A percentile compares a stretch with the other conserved stretches of the same genome.
These are phyloP conservation scores for Xylariaceae sp. DNA, from an alignment of 2,329 filamentous ascomycete genomes.

Conservation along the genomic window DNA sequence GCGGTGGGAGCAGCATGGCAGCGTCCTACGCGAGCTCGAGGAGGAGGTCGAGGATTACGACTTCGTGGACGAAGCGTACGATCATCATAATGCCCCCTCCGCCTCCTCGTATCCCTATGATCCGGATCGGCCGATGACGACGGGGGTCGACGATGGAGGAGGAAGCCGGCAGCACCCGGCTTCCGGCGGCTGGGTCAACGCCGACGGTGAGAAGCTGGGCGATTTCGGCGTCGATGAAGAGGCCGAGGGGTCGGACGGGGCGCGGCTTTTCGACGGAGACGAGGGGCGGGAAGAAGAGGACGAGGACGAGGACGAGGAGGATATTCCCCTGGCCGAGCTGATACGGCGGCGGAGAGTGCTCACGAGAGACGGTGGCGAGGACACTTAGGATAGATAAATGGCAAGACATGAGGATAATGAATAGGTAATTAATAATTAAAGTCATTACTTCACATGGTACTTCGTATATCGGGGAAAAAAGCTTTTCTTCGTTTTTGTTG, in stretches of 20 bases:
- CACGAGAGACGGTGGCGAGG: constrained; percentile 36
- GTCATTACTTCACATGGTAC: neutral
- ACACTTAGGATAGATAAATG: constrained; percentile 33
- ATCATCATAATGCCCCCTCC: constrained; percentile 33
- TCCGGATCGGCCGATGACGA: too few species aligned
- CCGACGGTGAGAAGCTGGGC: constrained; percentile 71
- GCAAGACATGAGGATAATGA: neutral
- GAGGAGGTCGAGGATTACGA: constrained; percentile 59
- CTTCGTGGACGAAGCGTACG: constrained; percentile 41
- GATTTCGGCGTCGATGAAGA: constrained; percentile 84
- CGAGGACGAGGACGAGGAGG: constrained; percentile 50
- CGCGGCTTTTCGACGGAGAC: constrained; percentile 2
- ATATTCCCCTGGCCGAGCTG: constrained; percentile 71
- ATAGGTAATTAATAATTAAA: neutral
- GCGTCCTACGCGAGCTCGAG: constrained; percentile 54
- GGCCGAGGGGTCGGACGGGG: constrained; percentile 52
- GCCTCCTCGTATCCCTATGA: neutral
- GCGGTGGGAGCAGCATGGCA: constrained; percentile 38
- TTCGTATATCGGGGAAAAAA: neutral
- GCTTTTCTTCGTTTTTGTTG: too few species aligned
- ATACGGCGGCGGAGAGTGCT: constrained; percentile 56
- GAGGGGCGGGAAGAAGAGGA: constrained; percentile 42
- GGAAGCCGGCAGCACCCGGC: too few species aligned
- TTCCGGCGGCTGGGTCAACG: constrained; percentile 74
- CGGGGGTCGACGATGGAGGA: too few species aligned